Percentiles rank a stretch among this genome's conserved stretches.
phyloP scores from a whole-genome alignment of 139 green algal genomes.

The Eudorina sp. region DNA sequence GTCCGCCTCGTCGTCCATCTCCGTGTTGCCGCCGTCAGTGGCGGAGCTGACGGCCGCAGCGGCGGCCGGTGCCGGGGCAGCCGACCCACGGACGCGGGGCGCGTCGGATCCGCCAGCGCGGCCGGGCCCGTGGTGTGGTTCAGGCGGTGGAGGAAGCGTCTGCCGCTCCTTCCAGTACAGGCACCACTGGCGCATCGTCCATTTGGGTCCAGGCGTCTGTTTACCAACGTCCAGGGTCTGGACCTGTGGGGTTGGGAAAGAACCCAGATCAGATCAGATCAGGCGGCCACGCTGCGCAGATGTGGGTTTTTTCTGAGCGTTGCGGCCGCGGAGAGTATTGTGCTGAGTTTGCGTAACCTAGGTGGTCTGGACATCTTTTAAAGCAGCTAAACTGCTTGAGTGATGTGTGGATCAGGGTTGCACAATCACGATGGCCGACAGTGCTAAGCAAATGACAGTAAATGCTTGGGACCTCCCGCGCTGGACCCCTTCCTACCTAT shows the following conservation, averaged over 20 bases:
- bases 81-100: neutral
- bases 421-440: no score
- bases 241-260: conserved; percentile 17
- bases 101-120: neutral
- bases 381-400: no score
- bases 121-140: neutral
- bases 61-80: neutral
- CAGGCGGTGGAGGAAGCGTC: neutral
- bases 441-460: no score
- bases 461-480: no score
- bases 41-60: conserved; percentile 28
- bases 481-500: no score
- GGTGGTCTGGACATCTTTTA: no score
- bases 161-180: conserved; percentile 55
- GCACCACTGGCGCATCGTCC: conserved; percentile 54
- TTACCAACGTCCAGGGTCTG: conserved; percentile 51
- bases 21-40: conserved; percentile 17
- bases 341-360: no score
- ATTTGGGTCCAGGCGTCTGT: conserved; percentile 48
- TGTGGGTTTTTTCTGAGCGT: no score
- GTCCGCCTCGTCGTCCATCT: conserved; percentile 64
- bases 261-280: no score
- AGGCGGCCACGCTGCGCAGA: no score
- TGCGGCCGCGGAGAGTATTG: no score
- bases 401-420: no score